A percentile compares a stretch with the other conserved stretches of the same genome.
phyloP scores from a whole-genome alignment of 1,284 basidiomycete genomes.

The Phellopilus nigrolimitatus region DNA sequence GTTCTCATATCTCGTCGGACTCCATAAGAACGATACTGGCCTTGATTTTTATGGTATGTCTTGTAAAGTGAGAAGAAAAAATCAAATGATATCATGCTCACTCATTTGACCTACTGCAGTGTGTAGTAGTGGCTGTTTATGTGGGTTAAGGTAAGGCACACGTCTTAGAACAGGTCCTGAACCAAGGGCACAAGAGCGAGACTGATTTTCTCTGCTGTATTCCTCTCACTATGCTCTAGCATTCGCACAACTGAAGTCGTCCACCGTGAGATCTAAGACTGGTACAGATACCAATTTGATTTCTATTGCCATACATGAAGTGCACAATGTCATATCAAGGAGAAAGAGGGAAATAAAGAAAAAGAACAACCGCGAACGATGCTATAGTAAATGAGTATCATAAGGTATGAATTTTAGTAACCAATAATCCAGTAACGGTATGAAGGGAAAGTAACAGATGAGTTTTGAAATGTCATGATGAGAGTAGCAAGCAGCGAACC shows the following conservation, averaged over 20 bases:
- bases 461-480: neutral
- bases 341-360: neutral
- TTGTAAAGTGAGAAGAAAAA: no score
- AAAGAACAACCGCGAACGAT: neutral
- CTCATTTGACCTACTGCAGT: no score
- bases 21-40: no score
- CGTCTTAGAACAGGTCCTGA: no score
- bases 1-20: no score
- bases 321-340: neutral
- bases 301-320: neutral
- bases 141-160: no score
- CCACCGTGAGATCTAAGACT: neutral
- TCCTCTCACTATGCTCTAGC: neutral
- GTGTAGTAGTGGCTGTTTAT: no score
- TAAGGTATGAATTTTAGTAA: neutral
- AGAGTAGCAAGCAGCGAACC: neutral
- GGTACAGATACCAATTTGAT: neutral
- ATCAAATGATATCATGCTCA: no score
- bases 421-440: neutral
- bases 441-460: neutral
- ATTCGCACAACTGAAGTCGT: neutral
- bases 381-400: slow-evolving; percentile 9
- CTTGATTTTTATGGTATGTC: no score
- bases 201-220: no score
- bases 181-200: no score